Evolutionary conservation across 208 protist species (phyloP).

Genomic region (Leishmania tarentolae): DNA sequence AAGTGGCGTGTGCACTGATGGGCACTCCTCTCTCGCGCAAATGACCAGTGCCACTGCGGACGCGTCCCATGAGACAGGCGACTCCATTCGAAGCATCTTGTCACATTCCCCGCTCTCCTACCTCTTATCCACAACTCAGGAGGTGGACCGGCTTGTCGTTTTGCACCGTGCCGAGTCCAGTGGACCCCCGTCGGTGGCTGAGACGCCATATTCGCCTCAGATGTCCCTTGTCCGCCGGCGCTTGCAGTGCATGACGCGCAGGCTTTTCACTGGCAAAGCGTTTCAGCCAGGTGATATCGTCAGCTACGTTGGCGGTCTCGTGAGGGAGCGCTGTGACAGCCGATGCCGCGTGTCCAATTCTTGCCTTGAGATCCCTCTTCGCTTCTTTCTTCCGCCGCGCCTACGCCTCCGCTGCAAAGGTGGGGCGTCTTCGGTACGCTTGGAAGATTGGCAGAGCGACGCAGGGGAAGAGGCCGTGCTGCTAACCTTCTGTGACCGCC

Average conservation of each 20-base stretch:
- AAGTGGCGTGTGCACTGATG: not conserved
- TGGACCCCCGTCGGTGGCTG: too few species aligned
- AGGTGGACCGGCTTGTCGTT: slow-evolving; percentile 38
- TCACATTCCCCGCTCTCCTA: slow-evolving; percentile 14
- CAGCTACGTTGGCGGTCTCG: slow-evolving; percentile 69
- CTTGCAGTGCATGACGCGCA: slow-evolving; percentile 50
- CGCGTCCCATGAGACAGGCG: too few species aligned
- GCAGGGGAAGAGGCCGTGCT: not conserved
- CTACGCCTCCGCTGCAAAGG: slow-evolving; percentile 21
- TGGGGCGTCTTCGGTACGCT: not conserved
- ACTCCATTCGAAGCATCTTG: not conserved
- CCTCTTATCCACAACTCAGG: slow-evolving; percentile 23
- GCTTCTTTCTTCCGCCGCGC: slow-evolving; percentile 50
- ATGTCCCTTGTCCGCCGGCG: slow-evolving; percentile 23
- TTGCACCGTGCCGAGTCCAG: slow-evolving; percentile 1
- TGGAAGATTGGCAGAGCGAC: not conserved
- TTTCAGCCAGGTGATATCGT: slow-evolving; percentile 80
- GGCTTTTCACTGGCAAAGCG: slow-evolving; percentile 70
- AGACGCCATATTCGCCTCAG: slow-evolving; percentile 18
- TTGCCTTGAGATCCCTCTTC: slow-evolving; percentile 70
- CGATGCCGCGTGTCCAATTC: slow-evolving; percentile 64
- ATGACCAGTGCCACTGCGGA: not conserved
- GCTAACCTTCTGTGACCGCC: slow-evolving; percentile 41
- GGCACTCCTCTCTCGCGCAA: not conserved
- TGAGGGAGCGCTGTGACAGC: slow-evolving; percentile 35